phyloP scores from a whole-genome alignment of 1,284 basidiomycete genomes.

The Sporisorium reilianum region DNA sequence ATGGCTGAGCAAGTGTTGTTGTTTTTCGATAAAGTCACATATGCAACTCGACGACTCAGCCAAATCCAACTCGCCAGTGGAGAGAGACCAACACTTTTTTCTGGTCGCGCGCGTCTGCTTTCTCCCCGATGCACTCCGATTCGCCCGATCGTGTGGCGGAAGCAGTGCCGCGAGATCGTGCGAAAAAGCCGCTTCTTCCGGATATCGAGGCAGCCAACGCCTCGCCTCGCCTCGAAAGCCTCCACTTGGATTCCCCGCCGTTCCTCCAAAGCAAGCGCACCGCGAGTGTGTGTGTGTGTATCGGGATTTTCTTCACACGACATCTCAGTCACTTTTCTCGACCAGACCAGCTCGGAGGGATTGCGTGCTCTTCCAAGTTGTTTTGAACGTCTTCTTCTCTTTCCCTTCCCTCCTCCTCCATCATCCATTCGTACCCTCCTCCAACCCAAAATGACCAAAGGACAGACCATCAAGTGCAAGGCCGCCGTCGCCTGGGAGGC shows the following conservation, averaged over 20 bases:
- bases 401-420: not conserved
- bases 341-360: conserved; percentile 2
- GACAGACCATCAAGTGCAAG: conserved; percentile 66
- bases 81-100: not conserved
- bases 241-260: not conserved
- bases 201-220: not conserved
- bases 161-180: not conserved
- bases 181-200: not conserved
- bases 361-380: not conserved
- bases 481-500: conserved; percentile 97
- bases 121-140: not conserved
- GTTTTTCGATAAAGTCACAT: conserved; percentile 7
- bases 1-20: not conserved
- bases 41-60: not conserved
- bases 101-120: not conserved
- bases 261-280: too few species aligned
- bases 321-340: conserved; percentile 17
- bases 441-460: conserved; percentile 41
- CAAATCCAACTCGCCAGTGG: not conserved
- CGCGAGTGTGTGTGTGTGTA: too few species aligned
- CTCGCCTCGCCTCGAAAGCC: not conserved
- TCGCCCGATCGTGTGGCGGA: not conserved
- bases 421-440: not conserved
- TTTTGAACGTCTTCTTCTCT: too few species aligned
- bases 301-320: conserved; percentile 30